phyloP scores from a whole-genome alignment of 306 rosid species.

The Lithocarpus polystachyus region DNA sequence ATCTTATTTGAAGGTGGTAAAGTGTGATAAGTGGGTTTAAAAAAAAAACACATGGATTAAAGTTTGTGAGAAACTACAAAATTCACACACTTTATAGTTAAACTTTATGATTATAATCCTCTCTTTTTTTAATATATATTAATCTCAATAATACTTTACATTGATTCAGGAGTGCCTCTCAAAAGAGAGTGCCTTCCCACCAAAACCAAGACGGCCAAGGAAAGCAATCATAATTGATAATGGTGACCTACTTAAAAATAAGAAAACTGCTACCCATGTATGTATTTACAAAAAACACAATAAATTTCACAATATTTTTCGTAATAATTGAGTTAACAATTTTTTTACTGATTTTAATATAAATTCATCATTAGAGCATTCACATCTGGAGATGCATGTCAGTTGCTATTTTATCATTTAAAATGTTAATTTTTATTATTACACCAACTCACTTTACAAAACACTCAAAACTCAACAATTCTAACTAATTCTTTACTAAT shows the following conservation, averaged over 20 bases:
- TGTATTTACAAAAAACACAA: background rate
- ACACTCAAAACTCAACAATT: too few species aligned
- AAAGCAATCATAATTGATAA: slow-evolving; percentile 38
- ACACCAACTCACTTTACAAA: too few species aligned
- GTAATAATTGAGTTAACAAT: too few species aligned
- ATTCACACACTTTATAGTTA: background rate
- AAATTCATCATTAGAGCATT: too few species aligned
- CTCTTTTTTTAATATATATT: too few species aligned
- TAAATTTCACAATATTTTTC: too few species aligned
- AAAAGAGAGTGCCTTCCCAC: slow-evolving; percentile 10
- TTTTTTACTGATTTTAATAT: too few species aligned
- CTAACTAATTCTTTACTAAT: too few species aligned
- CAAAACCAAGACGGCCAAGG: slow-evolving; percentile 35
- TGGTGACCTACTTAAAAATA: background rate
- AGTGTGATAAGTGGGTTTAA: slow-evolving; percentile 1
- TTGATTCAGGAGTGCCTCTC: slow-evolving; percentile 11
- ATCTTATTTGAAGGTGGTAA: slow-evolving; percentile 22
- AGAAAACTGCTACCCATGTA: background rate
- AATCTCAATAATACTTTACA: background rate
- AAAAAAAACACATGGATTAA: background rate
- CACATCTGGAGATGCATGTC: rapidly evolving
- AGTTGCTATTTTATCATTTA: too few species aligned
- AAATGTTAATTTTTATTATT: too few species aligned
- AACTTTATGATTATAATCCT: too few species aligned
- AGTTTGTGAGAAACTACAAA: background rate